A percentile compares a stretch with the other conserved stretches of the same genome.
Conservation (phyloP, 805 yeast genomes). For the Wickerhamia fluorescens region DNA sequence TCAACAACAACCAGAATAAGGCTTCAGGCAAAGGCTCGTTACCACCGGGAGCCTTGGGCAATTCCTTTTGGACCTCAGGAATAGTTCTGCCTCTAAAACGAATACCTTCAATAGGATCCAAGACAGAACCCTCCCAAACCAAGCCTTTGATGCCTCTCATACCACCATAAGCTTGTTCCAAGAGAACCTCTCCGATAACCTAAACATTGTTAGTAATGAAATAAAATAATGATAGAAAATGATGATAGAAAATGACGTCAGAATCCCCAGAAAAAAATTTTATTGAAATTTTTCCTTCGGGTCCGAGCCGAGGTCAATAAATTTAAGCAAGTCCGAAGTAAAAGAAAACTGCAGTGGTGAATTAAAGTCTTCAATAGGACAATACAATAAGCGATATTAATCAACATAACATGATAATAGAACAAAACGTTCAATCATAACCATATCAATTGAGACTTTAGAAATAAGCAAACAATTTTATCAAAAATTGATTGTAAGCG, state of each 20-base stretch:
- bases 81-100: constrained; percentile 74
- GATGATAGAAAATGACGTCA: constrained; percentile 1
- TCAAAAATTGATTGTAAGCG: no score
- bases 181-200: constrained; percentile 40
- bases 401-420: no score
- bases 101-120: constrained; percentile 72
- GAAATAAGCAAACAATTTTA: neutral
- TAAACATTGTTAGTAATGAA: constrained; percentile 5
- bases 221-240: constrained; percentile 1
- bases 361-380: no score
- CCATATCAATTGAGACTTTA: neutral
- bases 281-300: no score
- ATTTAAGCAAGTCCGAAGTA: no score
- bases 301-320: no score
- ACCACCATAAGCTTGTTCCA: constrained; percentile 54
- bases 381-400: no score
- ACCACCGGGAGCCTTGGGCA: constrained; percentile 55
- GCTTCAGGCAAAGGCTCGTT: constrained; percentile 68
- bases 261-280: no score
- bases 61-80: constrained; percentile 56
- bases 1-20: constrained; percentile 71
- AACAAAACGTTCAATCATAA: no score
- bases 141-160: constrained; percentile 74
- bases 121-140: constrained; percentile 75
- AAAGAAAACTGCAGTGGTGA: no score